Evolutionary conservation across 345 rosid species (phyloP), one percentile per base, ranked within the genome.

Genomic region (Clausena lansium): DNA sequence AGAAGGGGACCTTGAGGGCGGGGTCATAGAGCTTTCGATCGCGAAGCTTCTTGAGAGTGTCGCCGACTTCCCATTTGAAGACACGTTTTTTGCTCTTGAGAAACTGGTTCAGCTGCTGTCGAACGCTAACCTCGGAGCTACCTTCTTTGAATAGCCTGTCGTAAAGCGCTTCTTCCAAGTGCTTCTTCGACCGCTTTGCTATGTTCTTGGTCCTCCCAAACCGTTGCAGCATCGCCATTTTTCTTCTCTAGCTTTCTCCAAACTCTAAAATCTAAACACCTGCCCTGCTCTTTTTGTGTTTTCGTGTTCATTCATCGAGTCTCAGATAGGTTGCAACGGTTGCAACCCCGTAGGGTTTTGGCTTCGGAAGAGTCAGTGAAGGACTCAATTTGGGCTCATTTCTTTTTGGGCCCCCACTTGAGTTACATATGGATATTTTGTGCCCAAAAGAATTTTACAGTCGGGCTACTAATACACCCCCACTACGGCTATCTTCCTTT

Each of bases 21-120:
- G 98, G 97, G 78, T 75, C 86, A 76, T 89, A 94, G 64, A 90
- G 94, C 62, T 88, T 68, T 71, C 93, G 94, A 74, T 71, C 76
- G 55, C 99, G 94, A 76, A 96, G 98, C 84, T 91, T 94, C 86
- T 84, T 91, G 81, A 94, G 79, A 30, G 99, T 92, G 75, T 90
- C 90, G 20, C 93, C 97, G 3, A 91, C 95, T 80, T 96, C 99
- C 99, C 99, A 96, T 88, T 96, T 96, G 87, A 80, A 96, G 27
- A 88, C 98, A 70, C 91, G 93, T 80, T 94, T 96, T 70, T 89
- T 85, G 88, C 94, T 86, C 79, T 87, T 94, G 81, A 96, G 85
- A 88, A 96, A 92, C 74, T 77, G 86, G 76, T 92, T 96, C 76
- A 96, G 83, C 77, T 92, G 93, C 57, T 88, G 91, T 9, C 91